Percentiles rank a stretch among this genome's conserved stretches.
These are phyloP conservation scores for Fusarium sp. DNA, from an alignment of 2,329 filamentous ascomycete genomes.

Conservation along the genomic window DNA sequence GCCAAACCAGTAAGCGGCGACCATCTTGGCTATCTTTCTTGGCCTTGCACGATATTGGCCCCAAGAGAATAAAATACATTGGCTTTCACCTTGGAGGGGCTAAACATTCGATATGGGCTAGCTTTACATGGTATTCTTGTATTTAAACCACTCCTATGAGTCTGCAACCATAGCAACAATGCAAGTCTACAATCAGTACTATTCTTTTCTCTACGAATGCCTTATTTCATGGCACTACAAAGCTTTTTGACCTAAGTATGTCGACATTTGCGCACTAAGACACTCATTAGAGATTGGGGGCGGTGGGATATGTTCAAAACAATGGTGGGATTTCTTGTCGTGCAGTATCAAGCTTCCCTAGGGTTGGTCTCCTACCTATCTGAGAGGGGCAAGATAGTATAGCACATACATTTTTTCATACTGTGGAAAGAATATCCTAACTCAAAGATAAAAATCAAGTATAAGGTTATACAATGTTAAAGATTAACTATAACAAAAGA, in stretches of 20 bases:
- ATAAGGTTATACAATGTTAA: no score
- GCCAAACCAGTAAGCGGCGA: not conserved
- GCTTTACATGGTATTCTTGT: not conserved
- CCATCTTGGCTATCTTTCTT: not conserved
- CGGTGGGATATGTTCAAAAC: not conserved
- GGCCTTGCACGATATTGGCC: no score
- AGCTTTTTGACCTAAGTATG: not conserved
- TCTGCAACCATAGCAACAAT: not conserved
- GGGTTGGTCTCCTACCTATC: no score
- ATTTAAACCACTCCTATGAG: not conserved
- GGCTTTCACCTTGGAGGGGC: not conserved
- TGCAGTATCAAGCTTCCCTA: not conserved
- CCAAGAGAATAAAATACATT: not conserved
- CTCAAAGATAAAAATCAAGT: no score
- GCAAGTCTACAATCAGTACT: not conserved
- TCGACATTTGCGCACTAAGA: no score
- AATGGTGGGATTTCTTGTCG: not conserved
- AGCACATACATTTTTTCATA: no score
- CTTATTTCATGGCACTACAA: not conserved
- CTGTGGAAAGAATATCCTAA: no score
- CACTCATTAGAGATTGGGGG: not conserved
- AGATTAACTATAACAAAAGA: no score
- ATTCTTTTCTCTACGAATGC: no score
- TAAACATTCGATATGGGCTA: not conserved
- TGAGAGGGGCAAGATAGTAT: no score